Base-by-base conservation (phyloP, 2,329 filamentous ascomycete genomes). In the Hortaea sp. region DNA sequence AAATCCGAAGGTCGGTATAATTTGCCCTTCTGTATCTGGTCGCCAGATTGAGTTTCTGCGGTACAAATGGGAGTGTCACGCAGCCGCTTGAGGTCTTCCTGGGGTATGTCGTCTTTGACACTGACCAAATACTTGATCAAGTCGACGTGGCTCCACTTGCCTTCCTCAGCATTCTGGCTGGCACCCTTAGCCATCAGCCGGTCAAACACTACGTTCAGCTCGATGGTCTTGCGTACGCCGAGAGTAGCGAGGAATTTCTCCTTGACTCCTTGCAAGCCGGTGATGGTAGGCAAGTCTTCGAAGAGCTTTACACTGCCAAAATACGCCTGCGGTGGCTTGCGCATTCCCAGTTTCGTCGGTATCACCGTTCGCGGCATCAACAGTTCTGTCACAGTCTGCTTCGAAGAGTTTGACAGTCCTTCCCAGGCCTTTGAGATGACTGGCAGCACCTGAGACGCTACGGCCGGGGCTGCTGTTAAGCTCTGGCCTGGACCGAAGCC, bases 291-390 rank as follows among this genome's bases (percentile, higher is more conserved):
- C 11, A 98, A 72, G 62, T 98, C 92, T 51, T 95, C 88, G 59
- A 98, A 98, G 0, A 98, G 72, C 63, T 88, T 92, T 34, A 98
- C 92, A n/a, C 80, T 84, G 1, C 86, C 81, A 60, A 98, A 95
- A 65, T 95, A 98, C 0, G 92, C 82, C 53, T 97, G 88, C 3
- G 72, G 69, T 4, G 92, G 92, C 55, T 78, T 85, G 56, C 74
- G 84, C 89, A 98, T 94, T 6, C 92, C 92, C 53, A 82, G 68
- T 62, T 88, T 95, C 0, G 92, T 97, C 0, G 92, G 92, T 60
- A 98, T 86, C 29, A 94, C 77, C 0, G 87, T 77, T 42, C 84
- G 74, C 2, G 75, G 69, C 44, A 80, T 76, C 3, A 97, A 69
- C 4, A 88, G 66, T 11, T 76, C 70, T 6, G 78, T 68, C 4